These are phyloP conservation scores for Venturia effusa DNA, from an alignment of 2,329 filamentous ascomycete species.

Conservation along the genomic window DNA sequence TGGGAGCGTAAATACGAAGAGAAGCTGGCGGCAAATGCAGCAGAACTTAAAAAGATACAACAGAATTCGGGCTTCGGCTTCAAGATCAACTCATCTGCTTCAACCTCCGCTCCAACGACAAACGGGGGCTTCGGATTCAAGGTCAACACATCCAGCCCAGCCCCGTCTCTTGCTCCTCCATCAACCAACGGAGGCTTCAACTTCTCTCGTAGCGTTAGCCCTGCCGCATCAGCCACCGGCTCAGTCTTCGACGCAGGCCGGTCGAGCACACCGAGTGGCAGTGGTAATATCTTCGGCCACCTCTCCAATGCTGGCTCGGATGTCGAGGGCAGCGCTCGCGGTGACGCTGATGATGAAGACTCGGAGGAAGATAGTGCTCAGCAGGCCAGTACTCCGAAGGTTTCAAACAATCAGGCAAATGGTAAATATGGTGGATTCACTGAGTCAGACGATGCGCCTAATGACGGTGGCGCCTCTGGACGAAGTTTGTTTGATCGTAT, in stretches of 20 bases:
- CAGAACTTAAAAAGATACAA: slow-evolving; percentile 3
- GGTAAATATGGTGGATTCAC: neutral
- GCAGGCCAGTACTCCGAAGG: neutral
- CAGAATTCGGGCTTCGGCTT: neutral
- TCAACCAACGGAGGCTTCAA: slow-evolving; percentile 3
- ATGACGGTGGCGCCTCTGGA: neutral
- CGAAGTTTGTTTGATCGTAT: slow-evolving; percentile 5
- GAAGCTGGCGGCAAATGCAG: slow-evolving; percentile 20
- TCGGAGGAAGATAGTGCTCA: slow-evolving; percentile 17
- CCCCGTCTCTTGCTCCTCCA: slow-evolving; percentile 5
- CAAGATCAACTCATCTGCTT: neutral
- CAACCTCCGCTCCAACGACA: neutral
- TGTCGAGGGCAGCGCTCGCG: slow-evolving; percentile 14
- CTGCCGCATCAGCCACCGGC: slow-evolving; percentile 3
- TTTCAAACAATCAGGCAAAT: neutral
- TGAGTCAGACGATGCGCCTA: slow-evolving; percentile 3
- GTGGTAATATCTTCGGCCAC: slow-evolving; percentile 9
- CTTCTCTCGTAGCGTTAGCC: slow-evolving; percentile 5
- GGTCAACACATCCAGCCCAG: neutral
- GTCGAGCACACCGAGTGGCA: neutral
- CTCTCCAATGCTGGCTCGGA: slow-evolving; percentile 2
- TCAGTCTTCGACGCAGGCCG: slow-evolving; percentile 7
- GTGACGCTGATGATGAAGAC: slow-evolving; percentile 21
- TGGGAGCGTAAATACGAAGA: slow-evolving; percentile 23
- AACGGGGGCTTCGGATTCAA: neutral